Base-by-base conservation (phyloP, 352 stramenopile species). In the Pythium scleroteichum region DNA sequence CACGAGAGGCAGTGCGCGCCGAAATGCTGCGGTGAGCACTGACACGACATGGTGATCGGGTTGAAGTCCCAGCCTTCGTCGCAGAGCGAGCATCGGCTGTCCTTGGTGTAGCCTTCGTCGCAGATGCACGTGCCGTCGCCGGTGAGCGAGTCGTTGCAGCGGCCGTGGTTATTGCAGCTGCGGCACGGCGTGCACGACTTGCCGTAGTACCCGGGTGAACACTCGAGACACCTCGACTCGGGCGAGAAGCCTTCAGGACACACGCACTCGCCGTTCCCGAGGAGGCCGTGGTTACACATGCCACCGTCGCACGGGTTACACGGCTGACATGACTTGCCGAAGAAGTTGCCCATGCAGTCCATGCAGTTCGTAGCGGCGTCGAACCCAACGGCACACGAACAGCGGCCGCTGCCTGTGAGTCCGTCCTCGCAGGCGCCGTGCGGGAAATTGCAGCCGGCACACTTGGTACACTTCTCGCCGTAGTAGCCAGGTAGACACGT, bases 61-160 rank as follows among this genome's bases (percentile, higher is more conserved):
- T 95, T 95, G 48, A 95, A 95, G 56, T 95, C 85, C 85, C 85
- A 95, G 6, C 85, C 85, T 66, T 92, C 73, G 40, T 92, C 80
- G 45, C 85, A 95, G 0, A 92, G 75, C 10, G 85, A 78, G 50
- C 87, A 96, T 7, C 84, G 78, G 22, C 76, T 89, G 45, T 82
- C 80, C 19, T 75, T 54, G 2, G 83, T 92, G 53, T 94, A 96
- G 2, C 83, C 85, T 76, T 93, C 83, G 46, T 95, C 82, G 53
- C 87, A 96, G 49, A 94, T 79, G 54, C 87, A 96, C 8, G 48
- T 53, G 32, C 87, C 87, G 29, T 96, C 84, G 12, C 87, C 84
- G 0, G 29, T 44, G 4, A 71, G 68, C 26, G 82, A 79, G 44
- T 94, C 85, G 66, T 92, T 90, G 62, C 87, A 96, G 17, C 72